Conservation (phyloP, 164 flowering plant genomes). For the Magnolia changhungtana region DNA sequence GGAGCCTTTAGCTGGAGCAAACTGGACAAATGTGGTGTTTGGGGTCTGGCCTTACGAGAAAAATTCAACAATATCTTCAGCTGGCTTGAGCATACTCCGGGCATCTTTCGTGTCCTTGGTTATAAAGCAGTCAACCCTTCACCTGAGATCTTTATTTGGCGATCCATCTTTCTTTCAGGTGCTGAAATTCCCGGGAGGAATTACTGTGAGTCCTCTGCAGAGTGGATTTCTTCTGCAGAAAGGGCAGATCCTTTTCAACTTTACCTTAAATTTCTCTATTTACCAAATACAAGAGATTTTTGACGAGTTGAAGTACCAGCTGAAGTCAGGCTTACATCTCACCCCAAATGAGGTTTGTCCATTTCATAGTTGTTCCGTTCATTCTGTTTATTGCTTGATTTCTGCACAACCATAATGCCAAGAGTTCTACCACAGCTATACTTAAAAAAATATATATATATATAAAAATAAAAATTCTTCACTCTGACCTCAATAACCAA, state of each 20-base stretch:
- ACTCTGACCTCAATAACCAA: neutral
- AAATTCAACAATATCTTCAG: slow-evolving; percentile 30
- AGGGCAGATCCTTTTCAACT: slow-evolving; percentile 53
- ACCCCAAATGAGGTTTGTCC: slow-evolving; percentile 61
- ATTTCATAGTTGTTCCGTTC: slow-evolving; percentile 4
- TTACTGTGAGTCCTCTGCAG: slow-evolving; percentile 70
- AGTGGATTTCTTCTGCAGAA: slow-evolving; percentile 70
- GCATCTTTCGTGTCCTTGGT: slow-evolving; percentile 46
- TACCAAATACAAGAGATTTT: slow-evolving; percentile 59
- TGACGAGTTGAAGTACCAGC: slow-evolving; percentile 51
- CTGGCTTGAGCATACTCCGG: slow-evolving; percentile 57
- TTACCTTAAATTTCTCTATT: slow-evolving; percentile 62
- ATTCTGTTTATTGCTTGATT: neutral
- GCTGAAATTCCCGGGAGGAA: slow-evolving; percentile 77
- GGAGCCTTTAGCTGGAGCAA: slow-evolving; percentile 43
- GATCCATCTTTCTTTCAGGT: slow-evolving; percentile 66
- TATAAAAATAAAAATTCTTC: too few species aligned
- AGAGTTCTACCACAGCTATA: neutral
- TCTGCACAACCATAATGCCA: neutral
- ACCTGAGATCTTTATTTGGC: slow-evolving; percentile 65
- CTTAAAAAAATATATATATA: too few species aligned
- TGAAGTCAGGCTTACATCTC: slow-evolving; percentile 56
- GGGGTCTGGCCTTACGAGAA: slow-evolving; percentile 54
- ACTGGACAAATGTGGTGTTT: slow-evolving; percentile 67
- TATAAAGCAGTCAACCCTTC: slow-evolving; percentile 38